Conservation (phyloP, 2,329 filamentous ascomycete genomes). For the Talaromyces sp. region DNA sequence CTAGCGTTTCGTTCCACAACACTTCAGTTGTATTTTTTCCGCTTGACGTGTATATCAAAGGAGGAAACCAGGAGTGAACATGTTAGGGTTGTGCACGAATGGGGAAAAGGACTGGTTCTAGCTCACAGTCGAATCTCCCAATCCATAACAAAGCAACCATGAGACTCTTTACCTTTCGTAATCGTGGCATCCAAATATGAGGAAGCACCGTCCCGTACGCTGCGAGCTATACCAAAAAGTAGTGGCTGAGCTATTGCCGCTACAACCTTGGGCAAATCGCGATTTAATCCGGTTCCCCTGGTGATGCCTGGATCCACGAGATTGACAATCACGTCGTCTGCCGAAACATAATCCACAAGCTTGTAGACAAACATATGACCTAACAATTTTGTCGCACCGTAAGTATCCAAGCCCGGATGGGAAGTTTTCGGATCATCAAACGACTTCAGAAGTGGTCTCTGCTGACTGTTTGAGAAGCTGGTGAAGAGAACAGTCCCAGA, state of each 20-base stretch:
- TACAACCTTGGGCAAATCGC: neutral
- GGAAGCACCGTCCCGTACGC: slow-evolving; percentile 38
- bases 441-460: slow-evolving; percentile 28
- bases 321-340: slow-evolving; percentile 46
- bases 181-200: slow-evolving; percentile 49
- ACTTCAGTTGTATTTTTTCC: neutral
- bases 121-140: slow-evolving; percentile 38
- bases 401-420: neutral
- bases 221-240: neutral
- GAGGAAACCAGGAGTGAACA: neutral
- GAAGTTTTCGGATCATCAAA: slow-evolving; percentile 2
- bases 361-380: slow-evolving; percentile 37
- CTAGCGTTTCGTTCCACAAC: neutral
- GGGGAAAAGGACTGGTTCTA: neutral
- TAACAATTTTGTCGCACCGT: neutral
- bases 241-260: neutral
- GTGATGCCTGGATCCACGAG: slow-evolving; percentile 46
- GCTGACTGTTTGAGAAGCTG: slow-evolving; percentile 19
- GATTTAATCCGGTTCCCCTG: slow-evolving; percentile 36
- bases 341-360: slow-evolving; percentile 36
- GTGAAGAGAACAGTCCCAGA: slow-evolving; percentile 20
- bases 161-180: slow-evolving; percentile 48
- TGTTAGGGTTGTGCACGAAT: neutral
- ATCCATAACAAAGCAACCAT: slow-evolving; percentile 51
- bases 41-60: neutral